These are phyloP conservation scores for Starmerella scarabaei DNA, from an alignment of 805 yeast species.

Conservation along the genomic window DNA sequence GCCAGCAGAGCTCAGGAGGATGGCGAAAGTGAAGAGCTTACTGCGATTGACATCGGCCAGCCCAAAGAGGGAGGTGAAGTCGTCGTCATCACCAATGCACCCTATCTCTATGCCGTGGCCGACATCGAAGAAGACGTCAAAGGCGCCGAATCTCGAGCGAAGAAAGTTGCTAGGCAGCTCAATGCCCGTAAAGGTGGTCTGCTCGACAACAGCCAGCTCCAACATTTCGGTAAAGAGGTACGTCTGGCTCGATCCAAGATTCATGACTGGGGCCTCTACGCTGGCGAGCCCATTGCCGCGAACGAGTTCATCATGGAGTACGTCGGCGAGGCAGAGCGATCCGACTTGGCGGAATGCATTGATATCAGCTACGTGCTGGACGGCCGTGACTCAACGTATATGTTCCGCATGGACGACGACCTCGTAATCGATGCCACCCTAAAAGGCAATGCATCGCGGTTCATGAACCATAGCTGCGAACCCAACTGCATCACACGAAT, in stretches of 20 bases:
- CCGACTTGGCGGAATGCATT: constrained; percentile 85
- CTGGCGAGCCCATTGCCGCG: constrained; percentile 88
- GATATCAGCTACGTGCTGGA: constrained; percentile 74
- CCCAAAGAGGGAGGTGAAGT: too few species aligned
- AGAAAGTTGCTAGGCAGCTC: too few species aligned
- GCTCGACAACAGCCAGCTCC: too few species aligned
- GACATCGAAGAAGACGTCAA: too few species aligned
- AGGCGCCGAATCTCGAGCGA: too few species aligned
- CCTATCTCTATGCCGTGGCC: too few species aligned
- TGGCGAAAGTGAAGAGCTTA: too few species aligned
- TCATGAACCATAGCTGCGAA: constrained; percentile 92
- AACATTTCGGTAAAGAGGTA: constrained; percentile 83
- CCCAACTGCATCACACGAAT: constrained; percentile 54
- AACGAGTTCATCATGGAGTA: constrained; percentile 96
- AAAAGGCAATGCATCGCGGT: constrained; percentile 92
- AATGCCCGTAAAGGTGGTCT: too few species aligned
- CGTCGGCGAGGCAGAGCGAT: constrained; percentile 89
- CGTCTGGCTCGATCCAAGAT: constrained; percentile 95
- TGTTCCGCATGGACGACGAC: constrained; percentile 75
- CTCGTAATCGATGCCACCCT: constrained; percentile 95
- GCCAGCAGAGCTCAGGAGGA: too few species aligned
- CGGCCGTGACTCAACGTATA: constrained; percentile 90
- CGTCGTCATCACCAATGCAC: too few species aligned
- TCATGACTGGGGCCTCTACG: constrained; percentile 97
- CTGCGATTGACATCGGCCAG: too few species aligned